Base-by-base conservation (phyloP, 352 stramenopile species). In the Phytophthora sansomeana region DNA sequence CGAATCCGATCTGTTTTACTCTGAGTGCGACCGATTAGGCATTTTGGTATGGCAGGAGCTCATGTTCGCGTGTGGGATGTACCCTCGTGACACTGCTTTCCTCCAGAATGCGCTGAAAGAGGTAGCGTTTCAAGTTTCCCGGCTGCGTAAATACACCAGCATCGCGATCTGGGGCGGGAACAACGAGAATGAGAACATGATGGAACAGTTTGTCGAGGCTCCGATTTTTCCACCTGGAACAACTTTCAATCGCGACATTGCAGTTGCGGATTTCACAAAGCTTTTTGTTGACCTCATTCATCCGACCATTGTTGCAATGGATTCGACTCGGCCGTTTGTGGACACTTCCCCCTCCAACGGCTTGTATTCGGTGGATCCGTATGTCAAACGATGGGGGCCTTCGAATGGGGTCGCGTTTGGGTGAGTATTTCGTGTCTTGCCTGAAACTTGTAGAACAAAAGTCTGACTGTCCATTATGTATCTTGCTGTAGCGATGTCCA, bases 131-230 rank as follows among this genome's bases (percentile, higher is more conserved):
- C 85, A 96, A 63, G 78, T 92, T 7, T 60, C 56, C 1, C 78
- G 90, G 0, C 63, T 97, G 53, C 73, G 77, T 29, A 87, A 90
- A 59, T 93, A 83, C 66, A 89, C 89, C 24, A 96, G 83, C 53
- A 87, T 97, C 53, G 83, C 86, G 8, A 92, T 97, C 16, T 97
- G 91, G 91, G 87, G 89, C 10, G 91, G 85, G 29, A 97, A 97
- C 77, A 97, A 97, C 65, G 91, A 97, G 63, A 96, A 96, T 69
- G 85, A 95, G 63, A 88, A 85, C 58, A 93, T 95, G 78, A 91
- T 95, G 82, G 81, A 92, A 62, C 74, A 92, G 53, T 94, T 93
- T 58, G 78, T 76, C 16, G 63, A 77, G 17, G 63, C 67, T 9
- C 63, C 76, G 17, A 92, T 85, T 35, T 87, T 93, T 44, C 84